Evolutionary conservation across 768 basidiomycete genomes (phyloP).

Genomic region (Tulasnella sp.): DNA sequence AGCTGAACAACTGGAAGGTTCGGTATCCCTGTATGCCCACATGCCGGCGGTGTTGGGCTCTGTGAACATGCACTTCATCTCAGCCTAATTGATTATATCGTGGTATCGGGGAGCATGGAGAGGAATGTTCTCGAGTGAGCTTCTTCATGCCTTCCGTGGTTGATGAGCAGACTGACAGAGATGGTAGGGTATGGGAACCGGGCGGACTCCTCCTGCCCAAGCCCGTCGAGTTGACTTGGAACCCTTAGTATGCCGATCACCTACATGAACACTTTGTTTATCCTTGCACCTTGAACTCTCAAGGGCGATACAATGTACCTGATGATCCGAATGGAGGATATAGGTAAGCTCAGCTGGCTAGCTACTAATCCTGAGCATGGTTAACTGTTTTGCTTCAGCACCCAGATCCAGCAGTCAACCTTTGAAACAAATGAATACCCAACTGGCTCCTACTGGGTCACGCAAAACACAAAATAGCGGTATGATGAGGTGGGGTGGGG

Average conservation of each 20-base stretch:
- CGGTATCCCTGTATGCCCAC: constrained; percentile 40
- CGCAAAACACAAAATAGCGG: neutral
- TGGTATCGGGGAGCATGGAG: constrained; percentile 42
- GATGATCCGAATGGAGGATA: constrained; percentile 36
- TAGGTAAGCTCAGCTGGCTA: constrained; percentile 9
- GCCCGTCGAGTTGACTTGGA: neutral
- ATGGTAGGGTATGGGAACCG: neutral
- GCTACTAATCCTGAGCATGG: neutral
- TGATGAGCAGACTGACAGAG: neutral
- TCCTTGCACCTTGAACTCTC: constrained; percentile 40
- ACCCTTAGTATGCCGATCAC: constrained; percentile 33
- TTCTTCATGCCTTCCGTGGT: neutral
- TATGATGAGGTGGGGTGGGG: neutral
- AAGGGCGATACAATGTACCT: constrained; percentile 43
- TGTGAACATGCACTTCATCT: constrained; percentile 41
- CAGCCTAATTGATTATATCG: constrained; percentile 42
- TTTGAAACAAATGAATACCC: constrained; percentile 85
- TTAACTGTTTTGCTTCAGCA: constrained; percentile 46
- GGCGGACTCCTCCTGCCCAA: neutral
- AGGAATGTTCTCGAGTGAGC: constrained; percentile 43
- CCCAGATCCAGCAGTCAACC: constrained; percentile 78
- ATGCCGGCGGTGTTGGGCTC: constrained; percentile 44
- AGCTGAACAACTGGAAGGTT: constrained; percentile 26
- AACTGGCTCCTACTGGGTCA: constrained; percentile 70
- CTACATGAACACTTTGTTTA: constrained; percentile 42